These are phyloP conservation scores for Cryptococcus sp. DNA, from an alignment of 1,284 basidiomycete species.

Conservation along the genomic window DNA sequence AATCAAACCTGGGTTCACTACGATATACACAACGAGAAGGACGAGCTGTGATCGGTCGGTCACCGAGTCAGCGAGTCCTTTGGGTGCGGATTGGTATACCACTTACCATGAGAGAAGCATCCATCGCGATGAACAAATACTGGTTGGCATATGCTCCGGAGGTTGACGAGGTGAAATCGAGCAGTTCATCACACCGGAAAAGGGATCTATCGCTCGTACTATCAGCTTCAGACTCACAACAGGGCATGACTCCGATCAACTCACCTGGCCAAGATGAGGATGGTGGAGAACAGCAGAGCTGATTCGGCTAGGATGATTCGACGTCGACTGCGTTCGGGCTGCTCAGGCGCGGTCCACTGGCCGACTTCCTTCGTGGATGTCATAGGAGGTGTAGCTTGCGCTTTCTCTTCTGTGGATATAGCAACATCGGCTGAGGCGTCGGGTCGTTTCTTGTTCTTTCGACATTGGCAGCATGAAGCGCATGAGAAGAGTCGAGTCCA, in stretches of 20 bases:
- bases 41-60: not conserved
- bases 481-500: constrained; percentile 1
- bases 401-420: too few species aligned
- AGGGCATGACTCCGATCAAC: not conserved
- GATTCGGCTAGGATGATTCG: not conserved
- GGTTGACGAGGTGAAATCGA: not conserved
- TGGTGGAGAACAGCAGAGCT: constrained; percentile 2
- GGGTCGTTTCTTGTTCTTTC: too few species aligned
- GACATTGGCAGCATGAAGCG: too few species aligned
- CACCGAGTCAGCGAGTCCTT: not conserved
- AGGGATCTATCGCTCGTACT: not conserved
- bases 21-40: constrained; percentile 5
- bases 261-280: constrained; percentile 4
- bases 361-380: too few species aligned
- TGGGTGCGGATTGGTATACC: not conserved
- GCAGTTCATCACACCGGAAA: constrained; percentile 4
- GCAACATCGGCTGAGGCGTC: too few species aligned
- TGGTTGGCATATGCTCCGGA: constrained; percentile 6
- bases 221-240: too few species aligned
- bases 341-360: too few species aligned
- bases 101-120: constrained; percentile 4
- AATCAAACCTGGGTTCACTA: constrained; percentile 1
- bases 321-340: too few species aligned
- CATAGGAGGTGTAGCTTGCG: too few species aligned
- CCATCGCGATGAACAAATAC: constrained; percentile 6